phyloP scores from a whole-genome alignment of 31 red algal species.

The Odonthalia washingtoniensis region DNA sequence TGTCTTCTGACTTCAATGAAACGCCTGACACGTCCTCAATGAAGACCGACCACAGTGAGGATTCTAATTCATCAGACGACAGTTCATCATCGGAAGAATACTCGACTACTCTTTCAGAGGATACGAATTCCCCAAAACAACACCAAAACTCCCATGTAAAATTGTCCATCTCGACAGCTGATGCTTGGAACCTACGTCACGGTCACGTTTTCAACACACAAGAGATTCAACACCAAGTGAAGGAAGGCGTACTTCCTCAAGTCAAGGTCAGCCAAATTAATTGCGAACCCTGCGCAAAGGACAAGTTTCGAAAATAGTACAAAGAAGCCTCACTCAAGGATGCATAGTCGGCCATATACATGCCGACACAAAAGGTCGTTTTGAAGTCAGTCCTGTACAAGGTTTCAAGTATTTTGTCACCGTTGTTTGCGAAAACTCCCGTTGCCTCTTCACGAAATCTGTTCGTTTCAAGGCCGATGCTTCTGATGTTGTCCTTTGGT shows the following conservation, averaged over 20 bases:
- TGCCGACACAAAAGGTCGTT: conserved; percentile 13
- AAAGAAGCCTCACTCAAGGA: conserved; percentile 7
- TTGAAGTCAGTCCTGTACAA: background rate
- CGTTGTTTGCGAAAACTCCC: conserved; percentile 10
- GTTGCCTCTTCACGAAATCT: background rate
- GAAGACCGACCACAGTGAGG: too few relatives aligned
- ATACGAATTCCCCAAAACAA: background rate
- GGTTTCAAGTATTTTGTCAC: conserved; percentile 16
- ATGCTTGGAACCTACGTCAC: background rate
- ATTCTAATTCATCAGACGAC: too few relatives aligned
- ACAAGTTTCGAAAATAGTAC: conserved; percentile 15
- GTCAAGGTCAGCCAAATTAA: background rate
- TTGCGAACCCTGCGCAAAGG: conserved; percentile 24
- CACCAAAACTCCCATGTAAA: background rate
- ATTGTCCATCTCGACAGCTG: background rate
- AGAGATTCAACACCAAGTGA: background rate
- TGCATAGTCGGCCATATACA: background rate
- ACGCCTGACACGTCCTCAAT: too few relatives aligned
- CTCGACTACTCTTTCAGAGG: too few relatives aligned
- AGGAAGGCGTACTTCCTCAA: background rate
- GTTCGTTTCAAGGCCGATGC: conserved; percentile 38
- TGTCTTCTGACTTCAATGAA: background rate
- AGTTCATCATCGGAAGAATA: too few relatives aligned
- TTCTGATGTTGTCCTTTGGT: background rate
- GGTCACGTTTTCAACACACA: background rate